A percentile compares a stretch with the other conserved stretches of the same genome.
Conservation (phyloP, 441 rosid genomes). For the Brassica balearica region DNA sequence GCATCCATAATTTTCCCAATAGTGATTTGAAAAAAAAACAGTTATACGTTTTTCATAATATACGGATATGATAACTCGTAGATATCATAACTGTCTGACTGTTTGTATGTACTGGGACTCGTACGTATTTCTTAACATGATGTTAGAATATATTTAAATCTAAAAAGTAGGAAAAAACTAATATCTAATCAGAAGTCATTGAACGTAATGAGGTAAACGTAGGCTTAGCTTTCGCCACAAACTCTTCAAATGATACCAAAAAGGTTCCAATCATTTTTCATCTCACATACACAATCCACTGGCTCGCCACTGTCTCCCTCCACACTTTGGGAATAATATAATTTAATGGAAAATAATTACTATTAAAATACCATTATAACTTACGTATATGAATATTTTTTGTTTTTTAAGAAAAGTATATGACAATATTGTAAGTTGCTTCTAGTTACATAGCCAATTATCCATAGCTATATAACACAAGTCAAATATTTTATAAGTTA, state of each 20-base stretch:
- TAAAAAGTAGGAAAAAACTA: constrained; percentile 16
- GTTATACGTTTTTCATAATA: background rate
- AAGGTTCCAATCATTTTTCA: constrained; percentile 53
- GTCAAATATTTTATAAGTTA: constrained; percentile 7
- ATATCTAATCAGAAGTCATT: constrained; percentile 50
- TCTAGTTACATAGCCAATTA: constrained; percentile 20
- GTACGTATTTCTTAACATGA: constrained; percentile 1
- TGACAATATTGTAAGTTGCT: constrained; percentile 27
- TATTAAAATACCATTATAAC: background rate
- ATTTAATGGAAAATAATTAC: background rate
- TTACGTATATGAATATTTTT: background rate
- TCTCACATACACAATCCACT: constrained; percentile 42
- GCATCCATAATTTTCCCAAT: too few relatives aligned
- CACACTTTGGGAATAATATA: constrained; percentile 4
- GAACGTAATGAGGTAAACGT: constrained; percentile 65
- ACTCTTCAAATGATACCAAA: constrained; percentile 54
- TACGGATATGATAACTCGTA: constrained; percentile 7
- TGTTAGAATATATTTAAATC: background rate
- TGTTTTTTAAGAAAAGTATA: background rate
- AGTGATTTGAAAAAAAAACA: too few relatives aligned
- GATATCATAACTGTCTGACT: constrained; percentile 2
- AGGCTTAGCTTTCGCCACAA: constrained; percentile 58
- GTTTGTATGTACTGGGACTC: background rate
- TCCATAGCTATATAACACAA: constrained; percentile 10
- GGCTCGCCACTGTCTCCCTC: constrained; percentile 31